These are phyloP conservation scores for Zychaea mexicana DNA, from an alignment of 371 early-diverging fungal species.

Conservation along the genomic window DNA sequence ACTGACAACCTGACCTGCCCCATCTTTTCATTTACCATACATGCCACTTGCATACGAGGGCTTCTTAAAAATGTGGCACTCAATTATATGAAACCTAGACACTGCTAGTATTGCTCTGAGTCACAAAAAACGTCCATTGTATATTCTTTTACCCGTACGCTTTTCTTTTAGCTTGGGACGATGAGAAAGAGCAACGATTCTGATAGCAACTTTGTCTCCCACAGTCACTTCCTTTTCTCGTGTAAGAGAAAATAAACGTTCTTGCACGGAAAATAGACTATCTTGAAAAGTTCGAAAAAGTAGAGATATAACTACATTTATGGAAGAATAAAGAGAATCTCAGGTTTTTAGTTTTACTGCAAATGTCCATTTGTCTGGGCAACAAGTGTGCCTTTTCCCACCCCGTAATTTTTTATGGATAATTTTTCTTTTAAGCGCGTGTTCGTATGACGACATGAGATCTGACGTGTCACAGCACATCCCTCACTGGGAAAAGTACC, in stretches of 20 bases:
- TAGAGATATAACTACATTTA: background rate
- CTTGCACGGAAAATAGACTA: too few species aligned
- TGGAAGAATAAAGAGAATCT: background rate
- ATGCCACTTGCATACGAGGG: too few species aligned
- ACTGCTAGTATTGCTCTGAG: too few species aligned
- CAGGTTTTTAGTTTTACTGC: background rate
- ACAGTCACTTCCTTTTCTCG: too few species aligned
- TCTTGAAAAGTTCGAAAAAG: too few species aligned
- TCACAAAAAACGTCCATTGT: too few species aligned
- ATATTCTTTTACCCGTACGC: background rate
- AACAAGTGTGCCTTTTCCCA: background rate
- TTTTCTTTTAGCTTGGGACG: too few species aligned
- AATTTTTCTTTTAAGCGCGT: background rate
- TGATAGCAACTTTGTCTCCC: too few species aligned
- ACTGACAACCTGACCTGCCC: too few species aligned
- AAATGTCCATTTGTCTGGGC: background rate
- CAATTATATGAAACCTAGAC: background rate
- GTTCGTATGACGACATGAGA: slow-evolving; percentile 2
- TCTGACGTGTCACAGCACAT: background rate
- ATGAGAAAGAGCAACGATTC: too few species aligned
- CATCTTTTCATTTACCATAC: too few species aligned
- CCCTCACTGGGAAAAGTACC: background rate
- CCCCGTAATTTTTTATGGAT: background rate
- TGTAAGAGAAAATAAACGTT: too few species aligned
- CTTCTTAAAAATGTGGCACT: background rate